Percentiles rank a stretch among this genome's conserved stretches.
Conservation (phyloP, 805 yeast species). For the Wickerhamomyces chambardii region DNA sequence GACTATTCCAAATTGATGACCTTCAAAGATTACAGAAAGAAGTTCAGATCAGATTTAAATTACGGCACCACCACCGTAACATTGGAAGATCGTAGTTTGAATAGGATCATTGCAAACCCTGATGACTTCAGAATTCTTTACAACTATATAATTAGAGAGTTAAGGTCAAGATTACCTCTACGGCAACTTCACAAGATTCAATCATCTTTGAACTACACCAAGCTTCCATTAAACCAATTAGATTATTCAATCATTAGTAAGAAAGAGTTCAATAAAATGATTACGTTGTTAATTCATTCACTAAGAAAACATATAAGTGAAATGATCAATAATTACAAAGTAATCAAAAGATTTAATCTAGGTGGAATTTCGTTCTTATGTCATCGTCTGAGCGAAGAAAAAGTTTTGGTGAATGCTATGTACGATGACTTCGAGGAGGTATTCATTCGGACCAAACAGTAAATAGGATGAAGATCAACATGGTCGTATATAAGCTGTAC, state of each 20-base stretch:
- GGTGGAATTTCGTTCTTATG: conserved; percentile 18
- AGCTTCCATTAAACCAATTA: conserved; percentile 10
- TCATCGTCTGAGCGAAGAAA: neutral
- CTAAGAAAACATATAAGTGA: conserved; percentile 10
- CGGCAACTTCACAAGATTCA: conserved; percentile 16
- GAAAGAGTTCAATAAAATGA: conserved; percentile 9
- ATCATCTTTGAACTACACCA: conserved; percentile 11
- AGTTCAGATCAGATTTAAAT: conserved; percentile 10
- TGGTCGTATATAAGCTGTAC: too few relatives aligned
- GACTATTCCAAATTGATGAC: conserved; percentile 8
- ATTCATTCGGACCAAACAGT: neutral
- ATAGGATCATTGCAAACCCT: conserved; percentile 1
- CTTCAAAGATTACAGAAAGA: conserved; percentile 17
- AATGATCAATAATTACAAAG: conserved; percentile 6
- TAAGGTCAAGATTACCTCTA: conserved; percentile 11
- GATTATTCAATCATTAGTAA: conserved; percentile 6
- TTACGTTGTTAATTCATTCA: conserved; percentile 14
- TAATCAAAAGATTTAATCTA: conserved; percentile 13
- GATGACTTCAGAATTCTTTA: conserved; percentile 3
- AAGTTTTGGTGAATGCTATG: conserved; percentile 7
- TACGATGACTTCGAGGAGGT: conserved; percentile 17
- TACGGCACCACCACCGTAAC: conserved; percentile 11
- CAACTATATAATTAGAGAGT: conserved; percentile 2
- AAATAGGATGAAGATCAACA: too few relatives aligned
- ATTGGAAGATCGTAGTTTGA: conserved; percentile 2